Base-by-base conservation (phyloP, 2,329 filamentous ascomycete genomes). In the Aspergillus ibericus region DNA sequence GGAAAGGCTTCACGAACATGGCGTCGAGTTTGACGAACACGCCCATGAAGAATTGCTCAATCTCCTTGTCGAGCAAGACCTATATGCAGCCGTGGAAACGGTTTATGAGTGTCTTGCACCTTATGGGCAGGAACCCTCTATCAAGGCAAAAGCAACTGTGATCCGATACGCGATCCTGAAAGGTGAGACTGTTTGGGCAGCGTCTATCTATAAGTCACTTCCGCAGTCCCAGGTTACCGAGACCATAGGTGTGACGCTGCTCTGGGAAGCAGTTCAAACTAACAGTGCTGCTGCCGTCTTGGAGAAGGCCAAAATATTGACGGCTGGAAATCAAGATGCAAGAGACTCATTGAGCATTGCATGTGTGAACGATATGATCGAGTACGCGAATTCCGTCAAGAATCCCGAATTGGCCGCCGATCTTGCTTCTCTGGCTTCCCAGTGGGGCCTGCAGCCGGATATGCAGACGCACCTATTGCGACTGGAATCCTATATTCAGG, bases 341-440 rank as follows among this genome's bases (percentile, higher is more conserved):
- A 76, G 77, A 15, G 65, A 82, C 3, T 74, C 79, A 6, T 85
- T 92, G 0, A 88, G 91, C 55, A 87, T 87, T 6, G 77, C 82
- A 3, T 92, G 89, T 5, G 86, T 98, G 67, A 96, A 98, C 69
- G 78, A 80, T 5, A 81, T 98, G 25, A 82, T 98, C 16, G 83
- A 85, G 54, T 86, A 88, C 58, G 90, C 91, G 9, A 87, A 88
- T 63, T 83, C 85, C n/a, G 82, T 83, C 55, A 81, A 87, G 10
- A 88, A 96, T 66, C 82, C 86, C 0, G 86, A 90, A 64, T 79
- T 90, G 47, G 91, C 90, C 5, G 87, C 93, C 70, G 83, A 91
- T 12, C 89, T 93, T 62, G 81, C 92, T 48, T 77, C 83, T 1
- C 76, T 97, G 10, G 87, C 87, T 1, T 72, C 83, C 46, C 85